Evolutionary conservation across 352 stramenopile species (phyloP).

Genomic region (Phytophthora citricola): DNA sequence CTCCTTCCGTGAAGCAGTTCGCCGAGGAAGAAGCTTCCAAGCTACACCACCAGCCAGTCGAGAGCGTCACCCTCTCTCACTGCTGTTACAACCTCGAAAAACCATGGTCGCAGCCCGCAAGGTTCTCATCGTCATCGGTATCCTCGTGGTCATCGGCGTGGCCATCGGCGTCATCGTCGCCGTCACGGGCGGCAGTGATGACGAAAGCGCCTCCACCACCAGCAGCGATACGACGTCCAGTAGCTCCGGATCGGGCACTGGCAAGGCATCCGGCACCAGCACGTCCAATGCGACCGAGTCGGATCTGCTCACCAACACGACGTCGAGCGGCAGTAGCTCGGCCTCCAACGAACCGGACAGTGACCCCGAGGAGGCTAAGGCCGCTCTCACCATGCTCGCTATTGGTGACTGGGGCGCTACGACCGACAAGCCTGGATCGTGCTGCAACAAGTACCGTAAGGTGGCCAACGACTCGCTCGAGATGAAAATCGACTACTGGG

Average conservation of each 20-base stretch:
- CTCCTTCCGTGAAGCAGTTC: constrained; percentile 1
- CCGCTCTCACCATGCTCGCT: constrained; percentile 82
- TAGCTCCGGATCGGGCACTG: constrained; percentile 12
- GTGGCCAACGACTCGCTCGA: constrained; percentile 79
- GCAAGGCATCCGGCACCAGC: constrained; percentile 7
- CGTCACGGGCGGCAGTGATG: constrained; percentile 47
- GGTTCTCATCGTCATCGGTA: constrained; percentile 70
- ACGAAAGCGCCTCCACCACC: constrained; percentile 42
- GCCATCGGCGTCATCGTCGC: constrained; percentile 71
- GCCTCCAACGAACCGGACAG: constrained; percentile 55
- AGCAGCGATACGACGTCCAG: constrained; percentile 26
- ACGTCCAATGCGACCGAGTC: constrained; percentile 54
- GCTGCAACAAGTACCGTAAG: constrained; percentile 91
- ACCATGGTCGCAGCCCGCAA: constrained; percentile 55
- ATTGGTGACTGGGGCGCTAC: constrained; percentile 89
- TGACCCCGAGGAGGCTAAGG: constrained; percentile 61
- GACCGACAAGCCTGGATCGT: constrained; percentile 87
- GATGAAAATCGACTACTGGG: constrained; percentile 90
- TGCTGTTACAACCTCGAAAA: constrained; percentile 21
- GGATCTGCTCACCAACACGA: constrained; percentile 46
- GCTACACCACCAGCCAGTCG: constrained; percentile 26
- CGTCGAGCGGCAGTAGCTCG: constrained; percentile 35
- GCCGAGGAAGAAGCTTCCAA: constrained; percentile 15
- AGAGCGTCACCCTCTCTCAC: constrained; percentile 12
- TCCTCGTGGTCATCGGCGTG: constrained; percentile 74